Evolutionary conservation across 2,329 filamentous ascomycete genomes (phyloP), one percentile per base, ranked within the genome.

Genomic region (Ophioceras dolichostomum): DNA sequence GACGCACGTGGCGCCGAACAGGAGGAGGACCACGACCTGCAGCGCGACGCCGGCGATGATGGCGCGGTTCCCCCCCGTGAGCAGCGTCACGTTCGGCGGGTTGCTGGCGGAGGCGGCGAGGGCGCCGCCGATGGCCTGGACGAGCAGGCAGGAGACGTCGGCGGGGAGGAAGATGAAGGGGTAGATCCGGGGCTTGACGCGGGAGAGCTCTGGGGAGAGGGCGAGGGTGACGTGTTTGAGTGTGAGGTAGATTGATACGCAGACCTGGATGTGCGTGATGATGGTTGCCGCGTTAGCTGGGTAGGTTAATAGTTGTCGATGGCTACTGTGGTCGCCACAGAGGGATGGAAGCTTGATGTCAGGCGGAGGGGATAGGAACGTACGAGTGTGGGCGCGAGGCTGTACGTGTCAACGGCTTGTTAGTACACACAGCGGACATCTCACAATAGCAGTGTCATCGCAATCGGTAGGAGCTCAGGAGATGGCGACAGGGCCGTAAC

Each of bases 201-300:
- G 65, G n/a, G 70, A 73, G 37, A 71, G 58, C 27, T 45, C 31
- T 8, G 70, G 63, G 53, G 59, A 61, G 42, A 73, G 58, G 33
- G 62, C 54, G 24, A 70, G 55, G 40, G 67, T 62, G 45, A 73
- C 54, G 59, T 77, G 73, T 53, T 76, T 75, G 41, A 79, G 67
- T 4, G 70, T 76, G 19, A 80, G 66, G 58, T 79, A 80, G 53
- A 79, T 69, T 49, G 64, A 67, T 44, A 74, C 71, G 55, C 73
- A 75, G 54, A 78, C 61, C 41, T 79, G 64, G 21, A 74, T 73
- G 3, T 70, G 70, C n/a, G n/a, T n/a, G n/a, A n/a, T n/a, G n/a
- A n/a, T n/a, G n/a, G n/a, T n/a, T n/a, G n/a, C n/a, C n/a, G n/a
- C n/a, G n/a, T n/a, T n/a, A n/a, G n/a, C n/a, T n/a, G n/a, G n/a